These are phyloP conservation scores for Gymnopilus junonius DNA, from an alignment of 768 basidiomycete species.

Conservation along the genomic window DNA sequence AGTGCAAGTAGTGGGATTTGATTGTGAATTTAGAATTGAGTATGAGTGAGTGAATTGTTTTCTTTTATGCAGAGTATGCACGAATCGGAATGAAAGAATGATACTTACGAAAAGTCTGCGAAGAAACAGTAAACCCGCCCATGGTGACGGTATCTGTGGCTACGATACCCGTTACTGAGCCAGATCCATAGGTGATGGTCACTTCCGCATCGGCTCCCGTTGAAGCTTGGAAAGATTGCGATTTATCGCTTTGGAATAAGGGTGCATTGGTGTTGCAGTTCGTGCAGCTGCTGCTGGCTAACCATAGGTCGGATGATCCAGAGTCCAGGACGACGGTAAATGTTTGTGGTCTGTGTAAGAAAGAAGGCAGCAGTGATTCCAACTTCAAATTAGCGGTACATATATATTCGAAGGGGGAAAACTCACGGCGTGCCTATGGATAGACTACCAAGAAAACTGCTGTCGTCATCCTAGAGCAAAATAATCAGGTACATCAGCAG, in stretches of 20 bases:
- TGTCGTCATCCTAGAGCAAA: no score
- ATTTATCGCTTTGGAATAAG: constrained; percentile 42
- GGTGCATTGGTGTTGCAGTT: constrained; percentile 42
- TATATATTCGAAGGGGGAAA: background rate
- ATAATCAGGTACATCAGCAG: constrained; percentile 33
- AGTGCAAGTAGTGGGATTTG: background rate
- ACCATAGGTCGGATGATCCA: constrained; percentile 92
- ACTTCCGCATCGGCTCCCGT: constrained; percentile 25
- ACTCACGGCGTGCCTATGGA: constrained; percentile 67
- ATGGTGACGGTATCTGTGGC: constrained; percentile 66
- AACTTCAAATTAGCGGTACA: no score
- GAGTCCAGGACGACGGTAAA: constrained; percentile 90
- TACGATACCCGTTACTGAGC: constrained; percentile 58
- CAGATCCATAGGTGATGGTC: constrained; percentile 70
- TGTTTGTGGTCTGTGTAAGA: constrained; percentile 54
- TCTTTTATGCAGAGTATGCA: no score
- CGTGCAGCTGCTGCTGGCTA: constrained; percentile 59
- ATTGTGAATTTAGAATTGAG: no score
- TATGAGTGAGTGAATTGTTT: no score
- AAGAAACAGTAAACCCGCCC: constrained; percentile 59
- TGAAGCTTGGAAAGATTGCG: constrained; percentile 24
- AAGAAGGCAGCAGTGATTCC: no score
- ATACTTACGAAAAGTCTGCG: constrained; percentile 59
- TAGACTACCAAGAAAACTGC: constrained; percentile 62
- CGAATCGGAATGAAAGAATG: no score